phyloP scores from a whole-genome alignment of 345 rosid genomes.

The Nephelium lappaceum region DNA sequence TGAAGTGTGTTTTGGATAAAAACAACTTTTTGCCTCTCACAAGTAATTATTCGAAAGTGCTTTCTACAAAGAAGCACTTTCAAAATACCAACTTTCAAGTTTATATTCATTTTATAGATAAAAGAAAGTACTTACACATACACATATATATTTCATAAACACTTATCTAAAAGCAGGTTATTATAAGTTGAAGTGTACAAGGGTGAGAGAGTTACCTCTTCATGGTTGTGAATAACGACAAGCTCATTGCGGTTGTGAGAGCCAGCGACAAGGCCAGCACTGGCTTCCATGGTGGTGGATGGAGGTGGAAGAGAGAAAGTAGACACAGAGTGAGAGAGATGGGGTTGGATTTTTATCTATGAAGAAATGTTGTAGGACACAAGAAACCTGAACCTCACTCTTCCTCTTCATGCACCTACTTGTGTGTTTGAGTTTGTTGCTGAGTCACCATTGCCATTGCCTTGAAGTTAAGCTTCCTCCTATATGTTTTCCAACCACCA shows the following conservation, averaged over 20 bases:
- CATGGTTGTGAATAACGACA: conserved; percentile 95
- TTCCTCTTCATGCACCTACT: conserved; percentile 35
- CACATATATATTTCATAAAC: too few species aligned
- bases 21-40: too few species aligned
- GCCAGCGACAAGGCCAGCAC: conserved; percentile 97
- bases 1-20: too few species aligned
- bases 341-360: conserved; percentile 37
- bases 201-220: conserved; percentile 57
- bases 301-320: conserved; percentile 10
- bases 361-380: conserved; percentile 24
- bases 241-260: conserved; percentile 99
- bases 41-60: too few species aligned
- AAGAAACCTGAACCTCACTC: conserved; percentile 6
- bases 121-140: too few species aligned
- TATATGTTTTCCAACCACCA: conserved; percentile 43
- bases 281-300: conserved; percentile 76
- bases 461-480: conserved; percentile 81
- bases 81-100: too few species aligned
- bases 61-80: too few species aligned
- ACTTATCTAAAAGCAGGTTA: too few species aligned
- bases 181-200: too few species aligned
- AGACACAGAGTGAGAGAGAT: conserved; percentile 10
- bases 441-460: conserved; percentile 98
- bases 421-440: conserved; percentile 82
- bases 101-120: too few species aligned